Base-by-base conservation (phyloP, 129 eudicot genomes). In the Kitagawia praeruptora region DNA sequence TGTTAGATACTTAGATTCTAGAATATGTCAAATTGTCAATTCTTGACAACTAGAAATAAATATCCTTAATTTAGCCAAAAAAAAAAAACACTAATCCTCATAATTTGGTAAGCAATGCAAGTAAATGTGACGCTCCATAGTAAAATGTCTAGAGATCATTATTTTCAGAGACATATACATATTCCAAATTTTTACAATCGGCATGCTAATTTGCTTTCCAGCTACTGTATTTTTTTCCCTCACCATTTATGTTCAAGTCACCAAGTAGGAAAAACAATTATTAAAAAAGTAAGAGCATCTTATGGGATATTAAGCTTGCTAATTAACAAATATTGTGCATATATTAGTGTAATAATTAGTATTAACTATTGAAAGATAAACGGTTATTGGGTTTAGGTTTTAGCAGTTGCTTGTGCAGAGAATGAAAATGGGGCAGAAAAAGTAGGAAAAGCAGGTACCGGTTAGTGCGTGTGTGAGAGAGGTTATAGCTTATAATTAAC, bases 391-490 rank as follows among this genome's bases (percentile, higher is more conserved):
- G 21, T 9, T 51, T 16, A 19, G 23, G 67, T 16, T 64, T n/a
- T 12, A 66, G 70, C 70, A 63, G 71, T 66, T 66, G 15, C 40
- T 28, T 66, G 40, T 66, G 31, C 11, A 31, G 73, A 67, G 41
- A 61, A 61, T 67, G 73, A 67, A 67, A 67, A 67, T 67, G 73
- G 73, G 73, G 73, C n/a, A 67, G 73, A 31, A 67, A 67, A 67
- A 67, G 21, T 5, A 67, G 73, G 73, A 67, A 67, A 67, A 28
- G 21, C 72, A 28, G 72, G 40, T 66, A 67, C 8, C 73, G 73
- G 39, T 12, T 1, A 28, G 41, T 66, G 40, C 71, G 73, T 31
- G 73, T 67, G 73, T 67, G 73, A 31, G 73, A 67, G 42, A 67
- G 73, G 23, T 66, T 66, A 28, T 66, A 66, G 71, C 71, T 66